A percentile compares a stretch with the other conserved stretches of the same genome.
phyloP scores from a whole-genome alignment of 129 eudicot species.

The Silybum marianum region DNA sequence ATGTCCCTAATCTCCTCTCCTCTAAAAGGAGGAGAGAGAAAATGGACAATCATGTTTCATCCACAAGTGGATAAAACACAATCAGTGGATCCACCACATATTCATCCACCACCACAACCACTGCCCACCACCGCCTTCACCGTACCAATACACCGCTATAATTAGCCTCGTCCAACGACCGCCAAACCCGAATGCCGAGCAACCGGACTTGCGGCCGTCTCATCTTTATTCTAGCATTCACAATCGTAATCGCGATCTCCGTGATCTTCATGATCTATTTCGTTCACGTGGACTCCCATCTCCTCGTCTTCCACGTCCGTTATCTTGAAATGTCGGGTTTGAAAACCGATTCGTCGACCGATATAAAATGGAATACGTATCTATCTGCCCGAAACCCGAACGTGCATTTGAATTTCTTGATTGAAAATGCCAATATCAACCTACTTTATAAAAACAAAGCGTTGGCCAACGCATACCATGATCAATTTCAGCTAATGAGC shows the following conservation, averaged over 20 bases:
- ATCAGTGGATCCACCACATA: no score
- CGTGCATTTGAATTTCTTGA: not conserved
- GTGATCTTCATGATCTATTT: no score
- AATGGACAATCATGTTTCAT: not conserved
- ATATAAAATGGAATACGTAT: not conserved
- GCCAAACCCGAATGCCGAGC: not conserved
- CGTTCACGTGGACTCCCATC: not conserved
- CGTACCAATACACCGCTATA: not conserved
- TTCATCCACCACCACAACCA: not conserved
- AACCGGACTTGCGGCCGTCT: not conserved
- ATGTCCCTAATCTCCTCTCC: not conserved
- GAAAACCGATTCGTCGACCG: not conserved
- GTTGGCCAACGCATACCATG: slow-evolving; percentile 1
- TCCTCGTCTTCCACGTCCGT: not conserved
- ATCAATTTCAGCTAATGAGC: not conserved
- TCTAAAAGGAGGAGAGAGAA: not conserved
- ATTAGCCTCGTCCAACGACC: not conserved
- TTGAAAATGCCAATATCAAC: not conserved
- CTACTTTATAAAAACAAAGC: not conserved
- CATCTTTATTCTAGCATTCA: not conserved
- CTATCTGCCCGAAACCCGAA: not conserved
- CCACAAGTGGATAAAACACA: not conserved
- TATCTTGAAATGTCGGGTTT: not conserved
- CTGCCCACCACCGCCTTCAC: no score
- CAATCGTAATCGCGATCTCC: not conserved